These are phyloP conservation scores for Triticum monococcum DNA, from an alignment of 176 grass and related monocot species.

Conservation along the genomic window DNA sequence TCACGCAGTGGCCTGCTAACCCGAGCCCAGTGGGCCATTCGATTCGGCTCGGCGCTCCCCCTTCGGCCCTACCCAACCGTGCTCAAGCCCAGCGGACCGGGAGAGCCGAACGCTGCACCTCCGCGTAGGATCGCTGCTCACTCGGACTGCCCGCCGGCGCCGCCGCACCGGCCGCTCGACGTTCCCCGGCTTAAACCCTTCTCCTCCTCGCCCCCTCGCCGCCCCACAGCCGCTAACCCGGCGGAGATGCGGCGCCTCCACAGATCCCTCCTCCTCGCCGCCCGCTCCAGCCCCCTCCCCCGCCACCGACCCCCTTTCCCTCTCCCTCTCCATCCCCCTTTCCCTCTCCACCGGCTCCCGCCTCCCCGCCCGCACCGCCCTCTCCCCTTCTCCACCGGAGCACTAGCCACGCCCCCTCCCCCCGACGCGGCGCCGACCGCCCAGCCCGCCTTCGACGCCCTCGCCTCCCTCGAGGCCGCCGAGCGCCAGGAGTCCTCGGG, in stretches of 20 bases:
- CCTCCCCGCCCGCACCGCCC: not conserved
- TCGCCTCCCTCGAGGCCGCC: constrained; percentile 38
- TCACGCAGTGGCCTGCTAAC: no score
- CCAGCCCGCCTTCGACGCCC: constrained; percentile 19
- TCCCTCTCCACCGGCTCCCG: not conserved
- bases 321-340: not conserved
- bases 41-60: no score
- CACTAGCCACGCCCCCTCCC: constrained; percentile 17
- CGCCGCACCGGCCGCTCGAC: not conserved
- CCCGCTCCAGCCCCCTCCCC: constrained; percentile 28
- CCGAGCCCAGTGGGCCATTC: no score
- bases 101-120: no score
- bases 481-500: constrained; percentile 36
- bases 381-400: constrained; percentile 40
- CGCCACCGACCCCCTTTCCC: constrained; percentile 11
- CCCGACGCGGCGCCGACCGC: constrained; percentile 22
- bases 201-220: no score
- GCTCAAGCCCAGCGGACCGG: no score
- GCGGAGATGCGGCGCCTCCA: constrained; percentile 47
- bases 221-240: not conserved
- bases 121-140: no score
- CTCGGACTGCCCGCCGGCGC: not conserved
- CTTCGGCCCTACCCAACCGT: no score
- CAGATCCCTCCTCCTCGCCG: constrained; percentile 30
- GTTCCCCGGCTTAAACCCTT: not conserved